These are phyloP conservation scores for Mycena latifolia DNA, from an alignment of 768 basidiomycete genomes.

Conservation along the genomic window DNA sequence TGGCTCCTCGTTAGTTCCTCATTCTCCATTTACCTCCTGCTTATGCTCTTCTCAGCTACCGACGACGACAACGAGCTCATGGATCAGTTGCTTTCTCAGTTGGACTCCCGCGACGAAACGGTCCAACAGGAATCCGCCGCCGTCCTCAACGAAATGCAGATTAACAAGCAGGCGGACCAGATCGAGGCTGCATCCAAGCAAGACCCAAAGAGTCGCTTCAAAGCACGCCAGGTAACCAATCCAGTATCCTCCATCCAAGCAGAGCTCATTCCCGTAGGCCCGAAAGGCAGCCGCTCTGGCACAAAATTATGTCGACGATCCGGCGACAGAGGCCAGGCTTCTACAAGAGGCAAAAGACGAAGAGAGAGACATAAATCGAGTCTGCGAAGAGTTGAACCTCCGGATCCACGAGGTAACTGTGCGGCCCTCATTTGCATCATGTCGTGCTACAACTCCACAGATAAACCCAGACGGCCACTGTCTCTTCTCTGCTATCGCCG, in stretches of 20 bases:
- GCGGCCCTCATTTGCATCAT: constrained; percentile 5
- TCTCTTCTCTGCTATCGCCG: constrained; percentile 93
- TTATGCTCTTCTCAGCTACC: constrained; percentile 13
- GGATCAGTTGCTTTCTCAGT: constrained; percentile 81
- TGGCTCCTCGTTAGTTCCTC: constrained; percentile 28
- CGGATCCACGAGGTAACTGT: constrained; percentile 70
- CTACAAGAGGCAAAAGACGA: constrained; percentile 78
- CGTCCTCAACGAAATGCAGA: constrained; percentile 62
- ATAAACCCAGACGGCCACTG: constrained; percentile 97
- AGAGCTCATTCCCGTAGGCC: constrained; percentile 58
- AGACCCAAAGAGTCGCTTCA: constrained; percentile 73
- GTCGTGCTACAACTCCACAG: constrained; percentile 51
- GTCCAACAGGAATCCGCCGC: constrained; percentile 63
- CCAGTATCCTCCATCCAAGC: background rate
- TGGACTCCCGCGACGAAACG: constrained; percentile 71
- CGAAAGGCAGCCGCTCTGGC: constrained; percentile 77
- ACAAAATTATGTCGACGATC: constrained; percentile 65
- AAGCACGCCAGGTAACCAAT: constrained; percentile 74
- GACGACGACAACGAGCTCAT: constrained; percentile 71
- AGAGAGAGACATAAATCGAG: constrained; percentile 69
- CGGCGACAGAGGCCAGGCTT: constrained; percentile 68
- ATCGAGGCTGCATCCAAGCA: constrained; percentile 56
- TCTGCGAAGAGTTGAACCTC: constrained; percentile 75
- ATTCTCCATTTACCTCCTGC: background rate
- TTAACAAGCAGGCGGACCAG: constrained; percentile 48